Conservation (phyloP, 441 rosid genomes). For the Pelargonium cotyledonis region DNA sequence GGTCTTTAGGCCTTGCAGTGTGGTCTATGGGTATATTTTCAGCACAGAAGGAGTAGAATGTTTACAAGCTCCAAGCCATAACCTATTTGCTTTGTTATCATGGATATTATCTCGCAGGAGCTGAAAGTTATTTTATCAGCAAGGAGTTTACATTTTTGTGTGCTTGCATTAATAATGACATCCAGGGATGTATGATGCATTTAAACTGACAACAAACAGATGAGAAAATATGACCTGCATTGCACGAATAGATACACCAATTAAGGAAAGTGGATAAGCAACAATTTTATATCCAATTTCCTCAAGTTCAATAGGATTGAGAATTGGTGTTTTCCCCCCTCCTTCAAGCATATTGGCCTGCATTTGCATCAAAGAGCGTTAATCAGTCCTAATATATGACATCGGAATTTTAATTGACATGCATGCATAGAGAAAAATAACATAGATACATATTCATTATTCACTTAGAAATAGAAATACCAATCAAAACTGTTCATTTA, state of each 20-base stretch:
- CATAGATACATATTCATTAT: too few relatives aligned
- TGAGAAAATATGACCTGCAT: slow-evolving; percentile 57
- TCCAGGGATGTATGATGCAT: neutral
- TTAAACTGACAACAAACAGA: neutral
- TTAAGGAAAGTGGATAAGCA: slow-evolving; percentile 73
- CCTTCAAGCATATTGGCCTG: slow-evolving; percentile 94
- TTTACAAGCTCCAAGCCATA: neutral
- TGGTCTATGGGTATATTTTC: neutral
- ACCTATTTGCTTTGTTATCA: neutral
- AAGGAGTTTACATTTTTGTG: neutral
- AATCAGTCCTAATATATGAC: slow-evolving; percentile 14
- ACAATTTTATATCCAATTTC: slow-evolving; percentile 80
- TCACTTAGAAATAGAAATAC: too few relatives aligned
- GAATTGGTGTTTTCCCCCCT: slow-evolving; percentile 76
- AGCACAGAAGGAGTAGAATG: neutral
- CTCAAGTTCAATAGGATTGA: slow-evolving; percentile 70
- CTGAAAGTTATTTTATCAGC: neutral
- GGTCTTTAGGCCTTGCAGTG: neutral
- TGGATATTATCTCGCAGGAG: neutral
- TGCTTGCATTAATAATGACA: neutral
- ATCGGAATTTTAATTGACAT: too few relatives aligned
- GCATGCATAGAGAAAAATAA: too few relatives aligned
- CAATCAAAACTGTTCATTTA: too few relatives aligned
- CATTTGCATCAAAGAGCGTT: slow-evolving; percentile 15
- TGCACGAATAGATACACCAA: slow-evolving; percentile 80